Percentiles rank a stretch among this genome's conserved stretches.
Conservation (phyloP, 768 basidiomycete species). For the Boletellus emodensis region DNA sequence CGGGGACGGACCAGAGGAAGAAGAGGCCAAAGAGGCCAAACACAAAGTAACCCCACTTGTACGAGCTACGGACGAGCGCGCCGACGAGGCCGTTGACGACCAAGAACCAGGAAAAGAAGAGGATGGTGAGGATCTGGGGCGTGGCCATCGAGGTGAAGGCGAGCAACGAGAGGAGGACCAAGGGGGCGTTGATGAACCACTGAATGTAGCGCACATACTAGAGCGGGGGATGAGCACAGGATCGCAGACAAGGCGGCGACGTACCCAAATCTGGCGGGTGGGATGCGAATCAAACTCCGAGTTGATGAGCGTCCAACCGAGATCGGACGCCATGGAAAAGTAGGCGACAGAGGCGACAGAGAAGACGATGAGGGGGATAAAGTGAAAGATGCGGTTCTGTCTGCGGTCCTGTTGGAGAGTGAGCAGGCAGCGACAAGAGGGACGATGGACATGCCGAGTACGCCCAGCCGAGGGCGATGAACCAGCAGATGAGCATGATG, state of each 20-base stretch:
- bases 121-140: slow-evolving; percentile 39
- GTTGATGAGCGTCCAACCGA: slow-evolving; percentile 44
- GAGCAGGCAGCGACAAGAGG: background rate
- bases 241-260: background rate
- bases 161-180: slow-evolving; percentile 44
- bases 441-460: slow-evolving; percentile 19
- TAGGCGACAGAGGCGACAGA: slow-evolving; percentile 44
- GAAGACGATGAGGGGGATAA: slow-evolving; percentile 44
- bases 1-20: slow-evolving; percentile 43
- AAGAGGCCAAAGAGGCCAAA: slow-evolving; percentile 46
- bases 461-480: slow-evolving; percentile 36
- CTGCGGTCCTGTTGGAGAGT: slow-evolving; percentile 29
- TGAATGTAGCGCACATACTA: slow-evolving; percentile 54
- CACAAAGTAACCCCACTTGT: slow-evolving; percentile 52
- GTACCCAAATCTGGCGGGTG: slow-evolving; percentile 44
- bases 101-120: slow-evolving; percentile 41
- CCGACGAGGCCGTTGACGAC: slow-evolving; percentile 48
- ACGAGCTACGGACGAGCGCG: slow-evolving; percentile 44
- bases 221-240: background rate
- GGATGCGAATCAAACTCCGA: slow-evolving; percentile 31
- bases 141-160: slow-evolving; percentile 46
- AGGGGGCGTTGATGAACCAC: slow-evolving; percentile 54
- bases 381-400: slow-evolving; percentile 48
- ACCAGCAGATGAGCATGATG: slow-evolving; percentile 42
- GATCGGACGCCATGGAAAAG: slow-evolving; percentile 54